Base-by-base conservation (phyloP, 2,329 filamentous ascomycete species). In the Colletotrichum sp. region DNA sequence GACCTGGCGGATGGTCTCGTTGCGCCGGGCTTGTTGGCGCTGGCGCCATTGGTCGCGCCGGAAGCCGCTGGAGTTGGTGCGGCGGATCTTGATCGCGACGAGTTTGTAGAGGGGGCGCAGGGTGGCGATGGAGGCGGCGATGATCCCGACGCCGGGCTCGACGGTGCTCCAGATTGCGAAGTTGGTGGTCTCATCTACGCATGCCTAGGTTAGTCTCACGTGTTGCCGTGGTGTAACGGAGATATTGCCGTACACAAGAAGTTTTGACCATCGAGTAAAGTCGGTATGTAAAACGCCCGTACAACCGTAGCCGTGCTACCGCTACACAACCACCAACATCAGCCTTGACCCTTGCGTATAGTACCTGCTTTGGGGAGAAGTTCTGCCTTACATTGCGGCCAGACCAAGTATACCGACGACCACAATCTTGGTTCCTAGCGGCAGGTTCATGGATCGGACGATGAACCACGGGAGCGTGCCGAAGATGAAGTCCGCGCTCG, bases 121-220 rank as follows among this genome's bases (percentile, higher is more conserved):
- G 0, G 86, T 87, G 4, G 86, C 86, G 3, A 84, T 69, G 0
- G 79, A 82, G 5, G 84, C 82, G 3, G 86, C 84, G 1, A 82
- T 82, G 38, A 87, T 85, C 30, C 83, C 85, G 26, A 87, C 82
- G 2, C 85, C 84, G 2, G 84, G 84, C 75, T 88, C 86, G 32
- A 87, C 82, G 12, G 86, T 87, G 2, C 84, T 87, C 86, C 86
- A 88, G 71, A 88, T 86, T 18, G 85, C 85, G 10, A 87, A 81
- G 62, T 85, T 85, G 8, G 84, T 81, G 15, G 84, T 85, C 56
- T 84, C 82, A 79, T 85, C 71, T 73, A 6, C 3, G 30, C 15
- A 8, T n/a, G 16, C 4, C 18, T n/a, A 8, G 10, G 7, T 38
- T 7, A 32, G 15, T 8, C 6, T 12, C 8, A 16, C 1, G 5